These are phyloP conservation scores for Flaveria robusta DNA, from an alignment of 129 eudicot genomes.

Conservation along the genomic window DNA sequence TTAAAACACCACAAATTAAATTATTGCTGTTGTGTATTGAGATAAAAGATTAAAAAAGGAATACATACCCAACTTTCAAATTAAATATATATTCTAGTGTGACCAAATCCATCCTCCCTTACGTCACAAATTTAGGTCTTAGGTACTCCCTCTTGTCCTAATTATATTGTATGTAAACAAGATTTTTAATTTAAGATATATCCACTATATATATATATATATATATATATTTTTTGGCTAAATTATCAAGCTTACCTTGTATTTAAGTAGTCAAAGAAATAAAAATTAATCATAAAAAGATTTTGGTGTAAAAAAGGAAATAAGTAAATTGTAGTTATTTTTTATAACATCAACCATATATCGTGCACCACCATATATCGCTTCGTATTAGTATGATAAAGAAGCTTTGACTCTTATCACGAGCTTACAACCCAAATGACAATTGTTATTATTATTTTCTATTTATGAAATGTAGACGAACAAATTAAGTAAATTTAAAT, in stretches of 20 bases:
- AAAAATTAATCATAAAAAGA: too few species aligned
- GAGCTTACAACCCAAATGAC: too few species aligned
- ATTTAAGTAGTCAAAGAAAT: too few species aligned
- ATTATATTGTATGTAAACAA: neutral
- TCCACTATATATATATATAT: too few species aligned
- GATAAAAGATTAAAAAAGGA: neutral
- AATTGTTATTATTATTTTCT: neutral
- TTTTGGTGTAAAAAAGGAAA: too few species aligned
- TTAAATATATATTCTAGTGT: neutral
- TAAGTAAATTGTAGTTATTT: too few species aligned
- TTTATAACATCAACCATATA: too few species aligned
- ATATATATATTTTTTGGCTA: neutral
- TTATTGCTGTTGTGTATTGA: neutral
- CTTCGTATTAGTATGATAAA: too few species aligned
- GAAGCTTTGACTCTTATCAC: too few species aligned
- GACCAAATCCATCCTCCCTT: neutral
- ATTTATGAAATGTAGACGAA: neutral
- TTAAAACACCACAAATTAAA: neutral
- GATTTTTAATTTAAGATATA: too few species aligned
- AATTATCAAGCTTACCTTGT: neutral
- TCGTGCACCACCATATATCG: too few species aligned
- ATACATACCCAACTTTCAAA: neutral
- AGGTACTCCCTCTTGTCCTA: neutral
- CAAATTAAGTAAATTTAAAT: neutral
- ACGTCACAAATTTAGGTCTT: neutral